Evolutionary conservation across 345 rosid genomes (phyloP), one percentile per base, ranked within the genome.

Genomic region (Erucastrum elatum): DNA sequence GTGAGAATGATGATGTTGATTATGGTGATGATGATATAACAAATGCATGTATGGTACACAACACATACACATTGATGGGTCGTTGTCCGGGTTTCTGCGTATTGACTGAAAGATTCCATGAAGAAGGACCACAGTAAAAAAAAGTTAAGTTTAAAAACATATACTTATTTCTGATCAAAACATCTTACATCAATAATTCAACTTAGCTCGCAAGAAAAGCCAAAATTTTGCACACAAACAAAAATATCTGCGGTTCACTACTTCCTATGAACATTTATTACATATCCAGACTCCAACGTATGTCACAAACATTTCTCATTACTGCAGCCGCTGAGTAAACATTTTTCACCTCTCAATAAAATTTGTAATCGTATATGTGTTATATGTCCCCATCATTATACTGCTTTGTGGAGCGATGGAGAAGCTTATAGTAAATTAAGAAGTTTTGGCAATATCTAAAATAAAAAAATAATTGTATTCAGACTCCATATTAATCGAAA

Each of bases 81-180:
- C 83, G 15, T 75, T 80, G 72, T 80, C 83, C 76, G 76, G 68
- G 80, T 80, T 80, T 80, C 80, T 80, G 76, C 63, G 72, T 70
- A 64, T 74, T 80, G 76, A 75, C 83, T 80, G 80, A 80, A 80
- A 80, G 83, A 80, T 80, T 80, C 83, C 83, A 75, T 64, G 66
- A 64, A 75, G 72, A 8, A 80, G 83, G 83, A 80, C 80, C 83
- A 80, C 83, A 61, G 82, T 79, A 64, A 60, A 15, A 67, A 41
- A 68, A 27, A 39, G 27, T 26, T 13, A 56, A 64, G 68, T 69
- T 69, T 31, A 30, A 62, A 63, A 41, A 71, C 12, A 37, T 68
- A 31, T 35, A 10, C 64, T 59, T 59, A 15, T 16, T 21, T 67
- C 66, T 33, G 74, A 68, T 67, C 29, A 60, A 60, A 67, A 73